A percentile compares a stretch with the other conserved stretches of the same genome.
Evolutionary conservation across 352 stramenopile genomes (phyloP).

Genomic region (Blastocystis sp.): DNA sequence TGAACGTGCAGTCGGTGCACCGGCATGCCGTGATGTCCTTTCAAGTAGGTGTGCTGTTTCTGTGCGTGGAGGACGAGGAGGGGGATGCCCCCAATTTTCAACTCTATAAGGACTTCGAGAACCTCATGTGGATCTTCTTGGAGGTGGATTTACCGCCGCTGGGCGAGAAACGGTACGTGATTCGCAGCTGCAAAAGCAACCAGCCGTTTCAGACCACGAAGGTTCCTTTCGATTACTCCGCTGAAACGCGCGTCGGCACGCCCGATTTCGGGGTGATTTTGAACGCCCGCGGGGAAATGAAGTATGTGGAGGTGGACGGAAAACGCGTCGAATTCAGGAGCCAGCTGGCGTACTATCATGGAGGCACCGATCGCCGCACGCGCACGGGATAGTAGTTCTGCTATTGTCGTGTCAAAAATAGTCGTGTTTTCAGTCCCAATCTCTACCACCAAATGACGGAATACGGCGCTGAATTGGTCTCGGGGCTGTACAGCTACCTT

Average conservation of each 20-base stretch:
- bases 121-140: background rate
- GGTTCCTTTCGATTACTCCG: background rate
- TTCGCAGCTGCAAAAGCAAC: conserved; percentile 1
- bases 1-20: conserved; percentile 7
- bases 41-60: background rate
- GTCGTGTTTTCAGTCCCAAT: background rate
- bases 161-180: background rate
- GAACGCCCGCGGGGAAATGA: background rate
- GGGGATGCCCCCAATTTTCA: background rate
- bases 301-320: background rate
- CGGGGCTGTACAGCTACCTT: background rate
- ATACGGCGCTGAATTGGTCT: background rate
- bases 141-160: background rate
- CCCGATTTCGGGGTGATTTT: background rate
- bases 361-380: background rate
- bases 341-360: background rate
- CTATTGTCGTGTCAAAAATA: background rate
- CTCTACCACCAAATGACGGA: background rate
- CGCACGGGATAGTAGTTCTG: conserved; percentile 6
- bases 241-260: background rate
- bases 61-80: conserved; percentile 4
- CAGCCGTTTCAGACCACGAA: background rate
- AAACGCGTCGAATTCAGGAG: background rate
- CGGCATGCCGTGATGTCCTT: background rate
- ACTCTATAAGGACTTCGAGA: background rate